Conservation (phyloP, 306 rosid species). For the Comarum palustre region DNA sequence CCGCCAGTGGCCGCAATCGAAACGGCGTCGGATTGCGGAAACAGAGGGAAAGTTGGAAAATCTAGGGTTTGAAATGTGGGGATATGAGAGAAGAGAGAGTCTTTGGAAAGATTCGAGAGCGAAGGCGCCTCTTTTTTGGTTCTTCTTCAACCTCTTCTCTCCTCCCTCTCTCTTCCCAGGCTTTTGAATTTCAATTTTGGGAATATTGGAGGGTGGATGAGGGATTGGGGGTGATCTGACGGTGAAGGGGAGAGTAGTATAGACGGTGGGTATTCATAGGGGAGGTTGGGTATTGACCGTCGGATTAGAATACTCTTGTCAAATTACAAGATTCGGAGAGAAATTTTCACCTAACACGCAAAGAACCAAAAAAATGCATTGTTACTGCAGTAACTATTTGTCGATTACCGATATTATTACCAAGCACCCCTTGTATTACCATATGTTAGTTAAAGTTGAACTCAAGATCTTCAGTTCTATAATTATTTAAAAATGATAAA, state of each 20-base stretch:
- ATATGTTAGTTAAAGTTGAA: too few species aligned
- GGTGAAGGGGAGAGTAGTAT: conserved; percentile 14
- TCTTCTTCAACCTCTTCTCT: conserved; percentile 36
- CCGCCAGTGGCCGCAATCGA: conserved; percentile 27
- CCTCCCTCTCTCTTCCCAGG: conserved; percentile 87
- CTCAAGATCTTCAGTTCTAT: too few species aligned
- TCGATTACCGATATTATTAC: too few species aligned
- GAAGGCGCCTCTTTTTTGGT: conserved; percentile 24
- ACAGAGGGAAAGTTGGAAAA: not conserved
- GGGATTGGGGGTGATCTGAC: conserved; percentile 33
- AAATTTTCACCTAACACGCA: not conserved
- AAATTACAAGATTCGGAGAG: not conserved
- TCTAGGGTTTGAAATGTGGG: conserved; percentile 12
- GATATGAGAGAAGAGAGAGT: conserved; percentile 11
- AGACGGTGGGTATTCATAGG: conserved; percentile 59
- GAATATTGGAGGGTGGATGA: conserved; percentile 65
- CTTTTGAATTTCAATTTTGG: conserved; percentile 96
- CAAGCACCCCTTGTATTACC: too few species aligned
- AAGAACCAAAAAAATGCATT: too few species aligned
- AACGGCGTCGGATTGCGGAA: conserved; percentile 29
- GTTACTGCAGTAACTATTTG: too few species aligned
- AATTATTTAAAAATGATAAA: too few species aligned
- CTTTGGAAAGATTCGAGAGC: conserved; percentile 19
- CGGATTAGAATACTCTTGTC: not conserved
- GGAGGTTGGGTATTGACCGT: not conserved